These are phyloP conservation scores for Rhodotorula diobovata DNA, from an alignment of 768 basidiomycete genomes.

Conservation along the genomic window DNA sequence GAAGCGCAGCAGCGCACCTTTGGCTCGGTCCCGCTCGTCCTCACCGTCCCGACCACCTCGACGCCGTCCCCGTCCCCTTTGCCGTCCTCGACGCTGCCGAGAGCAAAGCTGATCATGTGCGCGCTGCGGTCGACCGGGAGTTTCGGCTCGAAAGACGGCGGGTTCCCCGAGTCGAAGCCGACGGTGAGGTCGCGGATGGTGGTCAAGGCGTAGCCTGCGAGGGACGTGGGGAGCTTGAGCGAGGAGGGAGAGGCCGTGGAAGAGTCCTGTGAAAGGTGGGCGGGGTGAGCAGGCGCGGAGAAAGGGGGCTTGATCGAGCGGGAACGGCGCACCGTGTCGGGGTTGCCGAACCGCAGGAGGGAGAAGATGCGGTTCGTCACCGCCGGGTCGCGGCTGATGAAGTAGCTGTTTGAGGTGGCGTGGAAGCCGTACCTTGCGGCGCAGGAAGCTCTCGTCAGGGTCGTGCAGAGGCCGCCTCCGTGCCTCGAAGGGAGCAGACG, in stretches of 20 bases:
- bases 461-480: too few relatives aligned
- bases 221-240: conserved; percentile 23
- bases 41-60: conserved; percentile 63
- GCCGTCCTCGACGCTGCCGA: conserved; percentile 42
- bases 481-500: conserved; percentile 1
- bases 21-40: conserved; percentile 85
- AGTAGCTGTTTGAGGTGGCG: conserved; percentile 47
- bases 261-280: not conserved
- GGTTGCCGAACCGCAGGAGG: conserved; percentile 59
- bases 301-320: not conserved
- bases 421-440: conserved; percentile 68
- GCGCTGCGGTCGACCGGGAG: conserved; percentile 45
- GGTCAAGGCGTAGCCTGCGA: conserved; percentile 61
- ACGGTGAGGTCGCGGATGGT: conserved; percentile 69
- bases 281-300: not conserved
- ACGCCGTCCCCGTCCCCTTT: conserved; percentile 49
- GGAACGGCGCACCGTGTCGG: conserved; percentile 45
- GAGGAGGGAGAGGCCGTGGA: conserved; percentile 2
- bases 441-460: not conserved
- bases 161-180: conserved; percentile 62
- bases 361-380: conserved; percentile 66
- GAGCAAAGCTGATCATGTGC: conserved; percentile 79
- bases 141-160: conserved; percentile 63
- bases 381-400: conserved; percentile 59
- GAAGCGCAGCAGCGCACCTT: conserved; percentile 55